Evolutionary conservation across 495 filamentous ascomycete species (phyloP), one percentile per base, ranked within the genome.

Genomic region (Talaromyces ruber): DNA sequence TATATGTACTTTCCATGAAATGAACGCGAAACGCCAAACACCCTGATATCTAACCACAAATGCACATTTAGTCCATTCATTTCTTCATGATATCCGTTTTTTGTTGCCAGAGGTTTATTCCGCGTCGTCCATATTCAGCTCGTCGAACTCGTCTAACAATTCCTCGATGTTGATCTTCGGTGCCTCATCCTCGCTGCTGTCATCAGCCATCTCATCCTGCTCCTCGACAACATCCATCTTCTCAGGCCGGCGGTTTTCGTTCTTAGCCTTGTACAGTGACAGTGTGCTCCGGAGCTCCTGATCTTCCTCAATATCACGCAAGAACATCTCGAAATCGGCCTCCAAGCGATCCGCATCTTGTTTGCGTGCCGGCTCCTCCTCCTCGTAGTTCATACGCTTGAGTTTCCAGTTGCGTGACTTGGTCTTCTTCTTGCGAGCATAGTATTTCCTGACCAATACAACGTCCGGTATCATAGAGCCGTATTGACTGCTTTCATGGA

Each of bases 271-370:
- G 75, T 96, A 99, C 67, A 99, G 67, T 59, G 89, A 88, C 68
- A 98, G 72, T 4, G 91, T 92, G 57, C 84, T 77, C 28, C 93
- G 81, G 57, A 99, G 79, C 66, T 99, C 95, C 43, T 86, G 81
- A 71, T 99, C 95, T 71, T 97, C 92, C 73, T 99, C 95, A 11
- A 99, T 88, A 73, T 98, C 95, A 45, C 90, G 85, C 76, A 99
- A 76, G 84, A 99, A 99, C 85, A 90, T 85, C 79, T 99, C 95
- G 70, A 92, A 98, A 73, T 99, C 94, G 43, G 84, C 80, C 65
- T 98, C 95, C 69, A 92, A 85, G 51, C 85, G 82, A 59, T 91
- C 88, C 64, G 89, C 86, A 70, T 98, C 93, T 50, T 90, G 77
- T 71, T 91, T 89, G 73, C 86, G 84, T 34, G 85, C 86, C 56